Conservation (phyloP, 2,329 filamentous ascomycete species). For the Capronia coronata region DNA sequence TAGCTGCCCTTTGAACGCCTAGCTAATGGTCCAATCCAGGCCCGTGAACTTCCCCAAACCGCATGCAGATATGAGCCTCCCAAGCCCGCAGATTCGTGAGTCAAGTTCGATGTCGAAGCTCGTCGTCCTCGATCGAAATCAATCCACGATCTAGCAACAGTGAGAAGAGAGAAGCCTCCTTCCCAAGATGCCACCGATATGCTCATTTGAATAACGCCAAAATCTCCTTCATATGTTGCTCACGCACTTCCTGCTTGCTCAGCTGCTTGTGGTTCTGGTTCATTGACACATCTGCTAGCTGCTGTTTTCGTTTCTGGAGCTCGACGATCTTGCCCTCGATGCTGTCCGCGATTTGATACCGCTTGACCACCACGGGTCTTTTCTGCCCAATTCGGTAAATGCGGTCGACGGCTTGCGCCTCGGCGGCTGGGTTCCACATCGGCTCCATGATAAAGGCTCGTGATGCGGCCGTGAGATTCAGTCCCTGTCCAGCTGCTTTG, state of each 20-base stretch:
- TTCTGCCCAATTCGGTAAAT: slow-evolving; percentile 88
- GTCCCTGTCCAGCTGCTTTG: slow-evolving; percentile 80
- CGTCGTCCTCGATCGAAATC: too few species aligned
- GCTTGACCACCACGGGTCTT: slow-evolving; percentile 75
- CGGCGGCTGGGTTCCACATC: slow-evolving; percentile 91
- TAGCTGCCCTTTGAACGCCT: too few species aligned
- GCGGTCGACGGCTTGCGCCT: slow-evolving; percentile 89
- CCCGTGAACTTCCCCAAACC: too few species aligned
- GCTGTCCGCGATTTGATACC: slow-evolving; percentile 82
- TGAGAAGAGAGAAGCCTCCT: too few species aligned
- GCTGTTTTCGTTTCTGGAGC: slow-evolving; percentile 86
- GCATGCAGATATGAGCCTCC: too few species aligned
- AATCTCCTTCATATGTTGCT: slow-evolving; percentile 28
- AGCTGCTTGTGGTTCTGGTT: slow-evolving; percentile 46
- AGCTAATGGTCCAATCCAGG: too few species aligned
- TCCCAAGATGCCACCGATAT: background rate
- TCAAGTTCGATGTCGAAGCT: too few species aligned
- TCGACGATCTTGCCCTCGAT: slow-evolving; percentile 92
- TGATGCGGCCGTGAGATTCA: slow-evolving; percentile 81
- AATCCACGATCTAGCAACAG: too few species aligned
- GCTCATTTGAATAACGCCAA: slow-evolving; percentile 27
- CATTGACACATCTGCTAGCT: slow-evolving; percentile 81
- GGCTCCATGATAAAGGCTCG: slow-evolving; percentile 97
- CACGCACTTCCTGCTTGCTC: slow-evolving; percentile 27
- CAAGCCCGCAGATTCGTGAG: too few species aligned